Percentiles rank a stretch among this genome's conserved stretches.
phyloP scores from a whole-genome alignment of 495 filamentous ascomycete genomes.

The Bathelium albidoporum region DNA sequence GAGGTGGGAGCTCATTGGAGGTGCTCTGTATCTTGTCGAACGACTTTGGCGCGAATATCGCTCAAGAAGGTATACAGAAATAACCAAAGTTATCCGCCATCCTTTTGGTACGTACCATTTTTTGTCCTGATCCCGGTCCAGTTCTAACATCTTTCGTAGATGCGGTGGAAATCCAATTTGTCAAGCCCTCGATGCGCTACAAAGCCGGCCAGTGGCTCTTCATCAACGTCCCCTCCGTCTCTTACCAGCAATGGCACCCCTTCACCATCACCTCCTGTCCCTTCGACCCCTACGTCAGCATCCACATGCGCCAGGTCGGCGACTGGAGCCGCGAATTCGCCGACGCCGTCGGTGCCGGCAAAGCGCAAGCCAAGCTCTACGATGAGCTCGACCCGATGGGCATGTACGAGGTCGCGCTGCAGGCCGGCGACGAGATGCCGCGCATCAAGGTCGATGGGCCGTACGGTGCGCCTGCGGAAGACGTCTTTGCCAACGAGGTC shows the following conservation, averaged over 20 bases:
- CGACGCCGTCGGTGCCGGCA: conserved; percentile 85
- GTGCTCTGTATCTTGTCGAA: conserved; percentile 74
- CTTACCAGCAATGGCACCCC: conserved; percentile 88
- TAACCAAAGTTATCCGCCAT: conserved; percentile 87
- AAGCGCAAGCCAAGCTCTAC: conserved; percentile 70
- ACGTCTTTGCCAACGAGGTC: conserved; percentile 97
- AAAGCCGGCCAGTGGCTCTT: conserved; percentile 98
- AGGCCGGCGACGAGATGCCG: conserved; percentile 87
- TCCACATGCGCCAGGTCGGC: conserved; percentile 92
- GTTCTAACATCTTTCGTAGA: conserved; percentile 46
- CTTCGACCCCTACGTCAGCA: conserved; percentile 82
- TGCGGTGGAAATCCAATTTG: conserved; percentile 94
- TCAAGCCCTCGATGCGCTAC: conserved; percentile 93
- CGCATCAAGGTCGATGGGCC: conserved; percentile 82
- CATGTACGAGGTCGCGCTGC: conserved; percentile 96
- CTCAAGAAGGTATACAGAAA: conserved; percentile 68
- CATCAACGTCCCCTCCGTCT: conserved; percentile 82
- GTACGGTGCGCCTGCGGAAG: conserved; percentile 93
- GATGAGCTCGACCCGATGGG: conserved; percentile 86
- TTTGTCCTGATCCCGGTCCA: neutral
- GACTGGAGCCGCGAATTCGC: conserved; percentile 86
- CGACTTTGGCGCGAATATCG: conserved; percentile 88
- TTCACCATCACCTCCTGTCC: conserved; percentile 99
- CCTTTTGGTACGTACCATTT: conserved; percentile 65
- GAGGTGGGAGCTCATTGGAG: conserved; percentile 92